Percentiles rank a stretch among this genome's conserved stretches.
Conservation (phyloP, 2,329 filamentous ascomycete genomes). For the Colletotrichum gloeosporioides region DNA sequence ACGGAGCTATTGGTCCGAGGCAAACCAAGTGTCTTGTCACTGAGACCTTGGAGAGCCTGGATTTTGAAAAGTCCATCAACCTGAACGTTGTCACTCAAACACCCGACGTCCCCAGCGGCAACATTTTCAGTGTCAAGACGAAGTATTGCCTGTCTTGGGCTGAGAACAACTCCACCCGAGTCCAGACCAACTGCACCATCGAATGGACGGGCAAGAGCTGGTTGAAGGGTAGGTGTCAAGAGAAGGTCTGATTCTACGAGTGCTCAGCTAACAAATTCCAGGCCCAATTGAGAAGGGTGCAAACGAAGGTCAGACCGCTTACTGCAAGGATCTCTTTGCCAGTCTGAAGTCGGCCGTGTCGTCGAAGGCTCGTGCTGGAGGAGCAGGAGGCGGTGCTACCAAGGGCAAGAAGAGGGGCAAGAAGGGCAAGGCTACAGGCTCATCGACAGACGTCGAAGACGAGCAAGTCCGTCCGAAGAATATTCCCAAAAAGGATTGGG, state of each 20-base stretch:
- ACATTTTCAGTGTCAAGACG: slow-evolving; percentile 90
- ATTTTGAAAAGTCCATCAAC: slow-evolving; percentile 86
- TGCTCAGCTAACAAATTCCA: slow-evolving; percentile 45
- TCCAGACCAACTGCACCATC: slow-evolving; percentile 87
- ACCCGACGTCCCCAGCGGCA: slow-evolving; percentile 93
- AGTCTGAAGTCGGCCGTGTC: slow-evolving; percentile 76
- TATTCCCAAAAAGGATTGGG: slow-evolving; percentile 66
- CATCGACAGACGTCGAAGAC: slow-evolving; percentile 45
- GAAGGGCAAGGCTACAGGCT: slow-evolving; percentile 53
- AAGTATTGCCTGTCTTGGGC: slow-evolving; percentile 95
- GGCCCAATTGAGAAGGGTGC: slow-evolving; percentile 96
- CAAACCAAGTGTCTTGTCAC: slow-evolving; percentile 94
- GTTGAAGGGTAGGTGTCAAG: slow-evolving; percentile 77
- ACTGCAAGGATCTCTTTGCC: slow-evolving; percentile 80
- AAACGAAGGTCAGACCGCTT: slow-evolving; percentile 84
- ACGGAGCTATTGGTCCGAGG: slow-evolving; percentile 83
- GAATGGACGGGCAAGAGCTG: slow-evolving; percentile 99
- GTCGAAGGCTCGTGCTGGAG: slow-evolving; percentile 61
- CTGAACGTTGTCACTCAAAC: slow-evolving; percentile 86
- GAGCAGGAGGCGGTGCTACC: slow-evolving; percentile 47
- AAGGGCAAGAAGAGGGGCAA: slow-evolving; percentile 70
- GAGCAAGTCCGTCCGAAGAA: slow-evolving; percentile 45
- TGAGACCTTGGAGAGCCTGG: slow-evolving; percentile 82
- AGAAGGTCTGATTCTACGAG: neutral
- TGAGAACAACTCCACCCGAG: slow-evolving; percentile 80